Evolutionary conservation across 2,329 filamentous ascomycete species (phyloP).

Genomic region (Capronia americana): DNA sequence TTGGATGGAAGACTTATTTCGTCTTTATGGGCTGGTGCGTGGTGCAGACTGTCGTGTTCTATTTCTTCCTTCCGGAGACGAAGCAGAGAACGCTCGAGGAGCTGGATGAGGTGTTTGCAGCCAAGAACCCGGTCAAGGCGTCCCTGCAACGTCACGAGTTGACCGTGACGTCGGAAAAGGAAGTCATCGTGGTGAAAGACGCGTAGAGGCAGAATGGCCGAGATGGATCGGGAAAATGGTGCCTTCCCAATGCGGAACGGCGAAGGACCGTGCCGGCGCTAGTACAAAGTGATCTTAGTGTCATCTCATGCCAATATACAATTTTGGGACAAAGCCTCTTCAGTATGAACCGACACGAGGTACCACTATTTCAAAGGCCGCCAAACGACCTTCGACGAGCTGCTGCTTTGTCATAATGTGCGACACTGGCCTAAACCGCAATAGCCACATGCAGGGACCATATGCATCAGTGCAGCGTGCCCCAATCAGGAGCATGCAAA

Average conservation of each 20-base stretch:
- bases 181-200: constrained; percentile 4
- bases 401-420: background rate
- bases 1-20: constrained; percentile 63
- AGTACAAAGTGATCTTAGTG: no score
- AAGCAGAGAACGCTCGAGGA: constrained; percentile 51
- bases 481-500: no score
- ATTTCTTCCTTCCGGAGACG: constrained; percentile 59
- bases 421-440: background rate
- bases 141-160: constrained; percentile 3
- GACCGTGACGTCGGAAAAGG: background rate
- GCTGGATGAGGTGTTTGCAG: constrained; percentile 19
- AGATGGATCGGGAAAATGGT: background rate
- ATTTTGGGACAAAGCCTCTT: background rate
- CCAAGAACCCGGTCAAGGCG: constrained; percentile 2
- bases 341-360: background rate
- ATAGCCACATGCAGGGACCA: no score
- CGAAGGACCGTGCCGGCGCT: no score
- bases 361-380: no score
- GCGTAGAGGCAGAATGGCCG: background rate
- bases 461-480: no score
- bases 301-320: no score
- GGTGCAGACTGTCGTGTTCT: constrained; percentile 48
- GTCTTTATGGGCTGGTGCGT: constrained; percentile 49
- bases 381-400: no score
- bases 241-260: background rate